These are phyloP conservation scores for Trichophyton benhamiae DNA, from an alignment of 2,329 filamentous ascomycete genomes.

Conservation along the genomic window DNA sequence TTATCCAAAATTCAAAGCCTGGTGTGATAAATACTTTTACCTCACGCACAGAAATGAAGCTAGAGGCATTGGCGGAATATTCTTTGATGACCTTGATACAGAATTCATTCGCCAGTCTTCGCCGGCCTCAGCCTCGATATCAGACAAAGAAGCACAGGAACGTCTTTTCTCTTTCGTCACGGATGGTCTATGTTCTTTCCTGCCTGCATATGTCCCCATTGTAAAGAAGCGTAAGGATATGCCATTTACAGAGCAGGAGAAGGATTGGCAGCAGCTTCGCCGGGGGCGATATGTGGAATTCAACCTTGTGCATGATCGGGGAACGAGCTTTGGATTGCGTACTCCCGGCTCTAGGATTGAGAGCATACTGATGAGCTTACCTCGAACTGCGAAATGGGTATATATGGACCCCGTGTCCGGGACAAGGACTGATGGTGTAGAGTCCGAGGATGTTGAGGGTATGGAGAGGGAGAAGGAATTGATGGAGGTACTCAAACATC, in stretches of 20 bases:
- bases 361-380: slow-evolving; percentile 95
- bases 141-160: slow-evolving; percentile 68
- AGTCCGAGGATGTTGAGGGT: slow-evolving; percentile 36
- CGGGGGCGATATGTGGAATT: slow-evolving; percentile 97
- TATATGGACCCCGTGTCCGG: slow-evolving; percentile 66
- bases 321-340: slow-evolving; percentile 85
- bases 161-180: slow-evolving; percentile 82
- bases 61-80: slow-evolving; percentile 87
- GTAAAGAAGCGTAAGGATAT: slow-evolving; percentile 80
- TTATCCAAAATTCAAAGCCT: slow-evolving; percentile 90
- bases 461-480: slow-evolving; percentile 56
- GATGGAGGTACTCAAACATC: slow-evolving; percentile 55
- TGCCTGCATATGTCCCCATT: slow-evolving; percentile 85
- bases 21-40: slow-evolving; percentile 96
- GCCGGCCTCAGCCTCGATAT: slow-evolving; percentile 23
- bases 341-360: slow-evolving; percentile 85
- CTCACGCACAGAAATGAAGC: slow-evolving; percentile 82
- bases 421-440: slow-evolving; percentile 42
- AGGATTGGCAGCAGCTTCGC: slow-evolving; percentile 91
- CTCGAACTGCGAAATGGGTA: slow-evolving; percentile 81
- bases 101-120: slow-evolving; percentile 22
- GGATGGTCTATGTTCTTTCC: slow-evolving; percentile 71
- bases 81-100: slow-evolving; percentile 91
- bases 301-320: slow-evolving; percentile 91
- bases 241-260: slow-evolving; percentile 74